These are phyloP conservation scores for Botrytis byssoidea DNA, from an alignment of 2,329 filamentous ascomycete genomes.

Conservation along the genomic window DNA sequence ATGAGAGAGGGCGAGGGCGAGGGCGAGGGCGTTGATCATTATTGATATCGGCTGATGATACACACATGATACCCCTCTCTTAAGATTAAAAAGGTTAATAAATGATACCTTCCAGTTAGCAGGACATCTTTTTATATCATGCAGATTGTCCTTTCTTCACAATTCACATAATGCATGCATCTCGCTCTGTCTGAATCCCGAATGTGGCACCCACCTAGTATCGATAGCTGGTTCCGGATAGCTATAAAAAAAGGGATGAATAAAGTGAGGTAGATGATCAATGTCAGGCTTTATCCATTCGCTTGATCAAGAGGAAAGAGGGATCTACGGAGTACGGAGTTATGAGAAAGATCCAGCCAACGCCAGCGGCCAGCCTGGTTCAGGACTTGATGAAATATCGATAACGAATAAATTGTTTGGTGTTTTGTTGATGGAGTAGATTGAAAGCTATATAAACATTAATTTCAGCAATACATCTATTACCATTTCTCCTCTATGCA, in stretches of 20 bases:
- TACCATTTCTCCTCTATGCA: neutral
- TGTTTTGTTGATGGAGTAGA: neutral
- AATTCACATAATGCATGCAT: neutral
- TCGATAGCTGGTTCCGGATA: neutral
- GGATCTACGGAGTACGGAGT: neutral
- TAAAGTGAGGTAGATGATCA: neutral
- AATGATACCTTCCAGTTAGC: neutral
- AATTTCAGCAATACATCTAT: neutral
- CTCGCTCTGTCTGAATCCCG: neutral
- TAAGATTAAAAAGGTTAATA: neutral
- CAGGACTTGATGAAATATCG: neutral
- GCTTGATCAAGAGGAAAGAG: neutral
- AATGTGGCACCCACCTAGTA: neutral
- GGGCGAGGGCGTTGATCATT: neutral
- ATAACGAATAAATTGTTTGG: neutral
- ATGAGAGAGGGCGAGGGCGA: neutral
- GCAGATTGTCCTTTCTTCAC: neutral
- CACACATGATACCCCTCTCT: constrained; percentile 3
- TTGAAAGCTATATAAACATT: neutral
- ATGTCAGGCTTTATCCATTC: constrained; percentile 3
- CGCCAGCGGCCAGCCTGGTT: neutral
- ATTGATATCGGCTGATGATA: neutral
- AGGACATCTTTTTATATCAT: neutral
- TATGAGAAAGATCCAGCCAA: neutral
- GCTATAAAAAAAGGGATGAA: constrained; percentile 3